Base-by-base conservation (phyloP, 768 basidiomycete genomes). In the Epithele typhae region DNA sequence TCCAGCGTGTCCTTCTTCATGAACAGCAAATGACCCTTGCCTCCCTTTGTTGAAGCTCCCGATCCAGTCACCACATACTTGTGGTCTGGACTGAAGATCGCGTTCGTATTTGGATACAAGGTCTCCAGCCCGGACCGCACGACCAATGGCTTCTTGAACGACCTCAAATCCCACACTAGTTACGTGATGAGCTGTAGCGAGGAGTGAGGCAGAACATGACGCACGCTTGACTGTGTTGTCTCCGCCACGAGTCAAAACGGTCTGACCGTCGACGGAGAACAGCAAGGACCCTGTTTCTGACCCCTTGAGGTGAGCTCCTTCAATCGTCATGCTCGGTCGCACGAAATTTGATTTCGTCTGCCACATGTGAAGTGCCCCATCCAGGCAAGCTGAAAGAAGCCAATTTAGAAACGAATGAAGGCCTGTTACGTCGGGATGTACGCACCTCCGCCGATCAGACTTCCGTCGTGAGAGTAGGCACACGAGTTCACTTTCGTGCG, bases 291-390 rank as follows among this genome's bases (percentile, higher is more conserved):
- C 91, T 2, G 86, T 92, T 58, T 93, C 91, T 1, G 84, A 88
- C 30, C 79, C 82, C 66, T 92, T 96, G 25, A 67, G 68, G 62
- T 98, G 96, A 4, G 95, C 95, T 30, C 78, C 83, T 62, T 97
- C 93, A 37, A 88, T 77, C 4, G 82, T 78, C 74, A 87, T 77
- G 58, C 84, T 90, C 14, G 96, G 94, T 54, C 96, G 73, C 27
- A 93, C 91, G 64, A 94, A 93, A 69, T 97, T 99, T 23, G 91
- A 89, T 36, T 73, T 86, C 17, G 92, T 78, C 56, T 89, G 82
- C 95, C 95, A 99, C 67, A 97, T 74, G 61, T 97, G 92, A 46
- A 98, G 59, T 9, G 92, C 84, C 3, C 96, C 96, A 64, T 99
- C 96, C 52, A 87, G 64, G 60, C 92, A 93, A 15, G 83, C 93